phyloP scores from a whole-genome alignment of 257 asterid species.

The Echium plantagineum region DNA sequence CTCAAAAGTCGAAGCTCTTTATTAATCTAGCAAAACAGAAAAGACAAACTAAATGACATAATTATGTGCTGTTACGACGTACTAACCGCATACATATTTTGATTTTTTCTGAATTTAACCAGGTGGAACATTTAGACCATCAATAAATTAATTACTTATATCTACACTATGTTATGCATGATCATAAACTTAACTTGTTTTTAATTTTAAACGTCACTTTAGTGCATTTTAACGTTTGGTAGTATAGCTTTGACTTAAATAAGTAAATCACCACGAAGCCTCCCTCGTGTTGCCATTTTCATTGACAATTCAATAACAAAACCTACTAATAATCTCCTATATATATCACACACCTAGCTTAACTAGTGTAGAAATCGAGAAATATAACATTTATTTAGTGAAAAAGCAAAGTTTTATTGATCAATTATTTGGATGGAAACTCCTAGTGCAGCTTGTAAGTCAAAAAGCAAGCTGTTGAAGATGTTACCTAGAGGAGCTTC shows the following conservation, averaged over 20 bases:
- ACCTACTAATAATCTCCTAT: not conserved
- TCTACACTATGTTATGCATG: not conserved
- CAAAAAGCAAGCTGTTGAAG: conserved; percentile 22
- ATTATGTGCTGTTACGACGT: not conserved
- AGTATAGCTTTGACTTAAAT: not conserved
- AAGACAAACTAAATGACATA: not conserved
- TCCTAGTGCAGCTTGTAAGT: conserved; percentile 1
- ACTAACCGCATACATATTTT: not conserved
- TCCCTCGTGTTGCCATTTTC: not conserved
- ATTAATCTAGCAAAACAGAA: not conserved
- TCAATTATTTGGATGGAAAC: conserved; percentile 17
- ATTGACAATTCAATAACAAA: not conserved
- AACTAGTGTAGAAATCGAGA: not conserved
- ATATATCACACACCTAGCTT: not conserved
- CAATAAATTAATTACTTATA: not conserved
- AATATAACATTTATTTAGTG: not conserved
- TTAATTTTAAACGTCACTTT: no score
- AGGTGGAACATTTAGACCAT: not conserved
- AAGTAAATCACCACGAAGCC: not conserved
- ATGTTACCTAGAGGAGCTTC: conserved; percentile 26
- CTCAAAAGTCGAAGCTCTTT: not conserved
- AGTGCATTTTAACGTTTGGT: not conserved
- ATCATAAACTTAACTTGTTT: not conserved
- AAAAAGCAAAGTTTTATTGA: not conserved
- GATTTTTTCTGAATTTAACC: not conserved